These are phyloP conservation scores for Arthroderma sp. DNA, from an alignment of 2,329 filamentous ascomycete genomes.

Conservation along the genomic window DNA sequence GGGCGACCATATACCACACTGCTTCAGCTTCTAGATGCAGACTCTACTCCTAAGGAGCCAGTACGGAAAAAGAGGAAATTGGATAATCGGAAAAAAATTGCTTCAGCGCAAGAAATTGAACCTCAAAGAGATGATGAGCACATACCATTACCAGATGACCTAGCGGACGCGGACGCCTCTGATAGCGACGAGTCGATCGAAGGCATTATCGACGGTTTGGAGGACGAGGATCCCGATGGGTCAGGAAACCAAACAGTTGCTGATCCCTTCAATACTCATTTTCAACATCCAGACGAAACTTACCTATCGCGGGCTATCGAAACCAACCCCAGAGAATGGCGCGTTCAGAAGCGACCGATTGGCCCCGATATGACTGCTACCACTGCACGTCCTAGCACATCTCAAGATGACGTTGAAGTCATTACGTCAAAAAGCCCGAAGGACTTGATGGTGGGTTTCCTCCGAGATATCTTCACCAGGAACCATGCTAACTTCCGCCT, in stretches of 20 bases:
- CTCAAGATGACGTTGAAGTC: no score
- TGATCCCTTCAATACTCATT: constrained; percentile 78
- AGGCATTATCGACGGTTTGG: constrained; percentile 4
- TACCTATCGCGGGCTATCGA: constrained; percentile 41
- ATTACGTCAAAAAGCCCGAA: constrained; percentile 17
- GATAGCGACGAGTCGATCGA: constrained; percentile 28
- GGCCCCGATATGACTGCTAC: no score
- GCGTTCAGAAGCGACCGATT: neutral
- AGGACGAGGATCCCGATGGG: constrained; percentile 15
- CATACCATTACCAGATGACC: constrained; percentile 10
- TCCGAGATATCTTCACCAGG: constrained; percentile 11
- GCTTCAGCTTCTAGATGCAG: constrained; percentile 40
- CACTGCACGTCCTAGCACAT: no score
- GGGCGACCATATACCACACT: constrained; percentile 43
- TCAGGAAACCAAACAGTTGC: constrained; percentile 17
- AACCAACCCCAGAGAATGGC: constrained; percentile 37
- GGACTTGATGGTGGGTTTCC: constrained; percentile 23
- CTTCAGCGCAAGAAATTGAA: constrained; percentile 10
- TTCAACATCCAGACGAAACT: constrained; percentile 53
- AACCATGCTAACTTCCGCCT: neutral
- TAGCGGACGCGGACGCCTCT: constrained; percentile 38
- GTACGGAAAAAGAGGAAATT: constrained; percentile 40
- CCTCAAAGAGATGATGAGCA: constrained; percentile 16
- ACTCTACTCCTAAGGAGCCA: constrained; percentile 29
- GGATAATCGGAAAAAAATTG: no score